Evolutionary conservation across 768 basidiomycete species (phyloP).

Genomic region (Lactifluus echinatus): DNA sequence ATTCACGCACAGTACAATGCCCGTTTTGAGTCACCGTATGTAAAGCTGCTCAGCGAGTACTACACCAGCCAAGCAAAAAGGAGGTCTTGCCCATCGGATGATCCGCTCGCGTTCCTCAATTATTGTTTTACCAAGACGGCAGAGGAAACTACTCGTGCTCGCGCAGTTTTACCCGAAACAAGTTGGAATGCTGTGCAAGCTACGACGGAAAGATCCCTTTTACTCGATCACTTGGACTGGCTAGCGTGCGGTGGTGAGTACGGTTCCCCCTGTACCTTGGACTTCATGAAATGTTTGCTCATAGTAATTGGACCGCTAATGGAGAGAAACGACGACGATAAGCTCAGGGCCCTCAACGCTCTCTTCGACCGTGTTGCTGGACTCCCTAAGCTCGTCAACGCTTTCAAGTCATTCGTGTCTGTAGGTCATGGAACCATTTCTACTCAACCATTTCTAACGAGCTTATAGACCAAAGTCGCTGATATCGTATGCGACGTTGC

Average conservation of each 20-base stretch:
- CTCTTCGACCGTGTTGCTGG: slow-evolving; percentile 53
- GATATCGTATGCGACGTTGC: slow-evolving; percentile 55
- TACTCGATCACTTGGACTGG: slow-evolving; percentile 38
- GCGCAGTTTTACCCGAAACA: slow-evolving; percentile 40
- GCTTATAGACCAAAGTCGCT: slow-evolving; percentile 43
- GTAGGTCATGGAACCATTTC: slow-evolving; percentile 29
- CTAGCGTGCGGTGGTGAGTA: slow-evolving; percentile 33
- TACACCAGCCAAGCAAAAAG: slow-evolving; percentile 44
- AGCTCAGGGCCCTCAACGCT: slow-evolving; percentile 46
- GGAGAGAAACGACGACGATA: slow-evolving; percentile 35
- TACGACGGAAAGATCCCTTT: slow-evolving; percentile 44
- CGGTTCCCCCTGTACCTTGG: too few species aligned
- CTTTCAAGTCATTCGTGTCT: slow-evolving; percentile 56
- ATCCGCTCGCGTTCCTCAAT: slow-evolving; percentile 47
- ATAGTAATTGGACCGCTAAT: slow-evolving; percentile 50
- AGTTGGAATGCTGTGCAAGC: slow-evolving; percentile 45
- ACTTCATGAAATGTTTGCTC: neutral
- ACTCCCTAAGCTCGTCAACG: slow-evolving; percentile 42
- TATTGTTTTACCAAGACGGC: slow-evolving; percentile 38
- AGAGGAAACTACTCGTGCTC: slow-evolving; percentile 51
- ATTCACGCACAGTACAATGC: slow-evolving; percentile 47
- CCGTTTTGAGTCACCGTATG: slow-evolving; percentile 48
- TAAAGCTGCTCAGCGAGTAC: slow-evolving; percentile 36
- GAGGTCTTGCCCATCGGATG: slow-evolving; percentile 30
- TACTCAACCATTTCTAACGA: neutral